Percentiles rank a stretch among this genome's conserved stretches.
Evolutionary conservation across 176 grass and related monocot species (phyloP).

Genomic region (Themeda triandra): DNA sequence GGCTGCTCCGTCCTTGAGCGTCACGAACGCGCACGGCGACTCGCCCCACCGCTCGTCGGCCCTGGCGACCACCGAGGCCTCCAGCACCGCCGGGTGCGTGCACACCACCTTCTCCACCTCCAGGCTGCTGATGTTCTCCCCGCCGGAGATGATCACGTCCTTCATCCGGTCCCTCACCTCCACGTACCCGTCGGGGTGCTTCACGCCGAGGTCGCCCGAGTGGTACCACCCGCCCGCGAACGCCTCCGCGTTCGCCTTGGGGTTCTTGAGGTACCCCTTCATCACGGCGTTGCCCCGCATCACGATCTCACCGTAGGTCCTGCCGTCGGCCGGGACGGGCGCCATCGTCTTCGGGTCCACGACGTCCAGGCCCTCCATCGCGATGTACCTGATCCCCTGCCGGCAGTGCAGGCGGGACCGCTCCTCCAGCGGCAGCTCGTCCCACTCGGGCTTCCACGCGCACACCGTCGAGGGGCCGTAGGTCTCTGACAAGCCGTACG

Average conservation of each 20-base stretch:
- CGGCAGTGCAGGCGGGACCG: slow-evolving; percentile 65
- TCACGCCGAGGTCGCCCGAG: slow-evolving; percentile 85
- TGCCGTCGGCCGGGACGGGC: slow-evolving; percentile 71
- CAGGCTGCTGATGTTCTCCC: slow-evolving; percentile 95
- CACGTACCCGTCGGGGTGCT: slow-evolving; percentile 83
- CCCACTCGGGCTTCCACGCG: slow-evolving; percentile 86
- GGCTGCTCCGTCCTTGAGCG: slow-evolving; percentile 48
- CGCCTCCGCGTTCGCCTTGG: slow-evolving; percentile 68
- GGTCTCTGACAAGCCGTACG: slow-evolving; percentile 86
- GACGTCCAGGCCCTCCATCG: slow-evolving; percentile 67
- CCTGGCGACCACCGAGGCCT: slow-evolving; percentile 72
- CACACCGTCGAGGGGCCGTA: slow-evolving; percentile 76
- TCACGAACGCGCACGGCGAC: slow-evolving; percentile 85
- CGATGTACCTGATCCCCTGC: slow-evolving; percentile 78
- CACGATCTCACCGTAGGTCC: slow-evolving; percentile 75
- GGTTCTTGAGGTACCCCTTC: slow-evolving; percentile 98
- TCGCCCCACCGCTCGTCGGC: slow-evolving; percentile 89
- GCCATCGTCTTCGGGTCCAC: slow-evolving; percentile 77
- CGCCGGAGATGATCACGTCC: slow-evolving; percentile 97
- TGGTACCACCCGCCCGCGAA: slow-evolving; percentile 89
- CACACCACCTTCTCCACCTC: slow-evolving; percentile 85
- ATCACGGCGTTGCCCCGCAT: slow-evolving; percentile 85
- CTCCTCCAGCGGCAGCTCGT: slow-evolving; percentile 59
- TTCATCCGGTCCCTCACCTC: slow-evolving; percentile 92
- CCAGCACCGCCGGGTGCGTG: slow-evolving; percentile 68